Evolutionary conservation across 176 grass and related monocot genomes (phyloP), one percentile per base, ranked within the genome.

Genomic region (Lolium perenne): DNA sequence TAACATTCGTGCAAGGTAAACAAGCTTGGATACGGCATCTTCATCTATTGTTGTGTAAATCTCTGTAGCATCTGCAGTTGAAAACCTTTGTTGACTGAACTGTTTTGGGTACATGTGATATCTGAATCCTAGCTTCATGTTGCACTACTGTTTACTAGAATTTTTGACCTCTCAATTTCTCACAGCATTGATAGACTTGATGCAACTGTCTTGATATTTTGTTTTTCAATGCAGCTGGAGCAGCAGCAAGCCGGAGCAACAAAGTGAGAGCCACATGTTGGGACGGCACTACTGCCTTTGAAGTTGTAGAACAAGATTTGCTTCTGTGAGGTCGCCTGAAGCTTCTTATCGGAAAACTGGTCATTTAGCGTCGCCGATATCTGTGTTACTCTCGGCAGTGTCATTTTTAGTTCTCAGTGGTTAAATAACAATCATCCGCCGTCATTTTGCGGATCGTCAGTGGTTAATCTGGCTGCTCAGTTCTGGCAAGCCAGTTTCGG

Each of bases 151-250:
- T 43, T 10, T 4, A 43, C 29, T 49, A 10, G 17, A 60, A 13
- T 49, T 47, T 26, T 21, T 8, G 23, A 13, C 21, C 41, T 68
- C 83, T 20, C 20, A 6, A 10, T 47, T 53, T 75, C 53, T 51
- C 46, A 11, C 20, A 53, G 29, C 12, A 50, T 22, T 47, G n/a
- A 13, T 80, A 22, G 54, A 71, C 26, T 45, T 51, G 7, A 70
- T 71, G 2, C 3, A 60, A 79, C 71, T 89, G 8, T 74, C 8
- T 8, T 62, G 38, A 20, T 54, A 15, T 78, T 74, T n/a, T 78
- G 7, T 78, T 84, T 49, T 81, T 32, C 32, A 57, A 77, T 91
- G 88, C 86, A 97, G 90, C 16, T 29, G 26, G 26, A 29, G 26
- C 26, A 29, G 26, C 26, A 89, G 59, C 88, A 78, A 78, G 74